phyloP scores from a whole-genome alignment of 345 rosid genomes.

The Dipteronia dyeriana region DNA sequence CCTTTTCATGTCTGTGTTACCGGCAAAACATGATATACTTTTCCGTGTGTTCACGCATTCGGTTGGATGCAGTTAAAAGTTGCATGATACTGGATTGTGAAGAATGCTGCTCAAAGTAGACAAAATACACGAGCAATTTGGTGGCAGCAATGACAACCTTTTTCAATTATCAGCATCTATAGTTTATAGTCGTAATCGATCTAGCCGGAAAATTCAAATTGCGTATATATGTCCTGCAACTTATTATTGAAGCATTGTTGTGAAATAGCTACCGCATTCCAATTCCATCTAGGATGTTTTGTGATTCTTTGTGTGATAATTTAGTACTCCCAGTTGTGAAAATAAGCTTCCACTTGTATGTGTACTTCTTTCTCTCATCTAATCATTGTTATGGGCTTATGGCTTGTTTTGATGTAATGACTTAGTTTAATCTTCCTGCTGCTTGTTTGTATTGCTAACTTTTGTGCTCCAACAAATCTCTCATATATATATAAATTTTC shows the following conservation, averaged over 20 bases:
- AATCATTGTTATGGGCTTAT: not conserved
- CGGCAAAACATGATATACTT: conserved; percentile 53
- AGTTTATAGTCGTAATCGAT: not conserved
- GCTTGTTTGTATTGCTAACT: no score
- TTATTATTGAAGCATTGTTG: conserved; percentile 6
- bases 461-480: no score
- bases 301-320: not conserved
- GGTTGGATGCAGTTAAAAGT: no score
- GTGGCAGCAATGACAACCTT: not conserved
- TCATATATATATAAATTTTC: no score
- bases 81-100: no score
- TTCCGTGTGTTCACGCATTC: no score
- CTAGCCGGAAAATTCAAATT: not conserved
- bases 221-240: not conserved
- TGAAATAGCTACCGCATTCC: not conserved
- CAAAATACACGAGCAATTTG: no score
- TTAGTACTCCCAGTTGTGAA: not conserved
- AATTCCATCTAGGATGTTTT: not conserved
- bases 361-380: not conserved
- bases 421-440: not conserved
- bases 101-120: no score
- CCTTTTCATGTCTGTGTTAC: conserved; percentile 75
- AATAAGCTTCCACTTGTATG: not conserved
- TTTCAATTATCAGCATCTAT: not conserved
- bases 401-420: not conserved